Percentiles rank a stretch among this genome's conserved stretches.
Conservation (phyloP, 176 grass and related monocot species). For the Oryza rufipogon region DNA sequence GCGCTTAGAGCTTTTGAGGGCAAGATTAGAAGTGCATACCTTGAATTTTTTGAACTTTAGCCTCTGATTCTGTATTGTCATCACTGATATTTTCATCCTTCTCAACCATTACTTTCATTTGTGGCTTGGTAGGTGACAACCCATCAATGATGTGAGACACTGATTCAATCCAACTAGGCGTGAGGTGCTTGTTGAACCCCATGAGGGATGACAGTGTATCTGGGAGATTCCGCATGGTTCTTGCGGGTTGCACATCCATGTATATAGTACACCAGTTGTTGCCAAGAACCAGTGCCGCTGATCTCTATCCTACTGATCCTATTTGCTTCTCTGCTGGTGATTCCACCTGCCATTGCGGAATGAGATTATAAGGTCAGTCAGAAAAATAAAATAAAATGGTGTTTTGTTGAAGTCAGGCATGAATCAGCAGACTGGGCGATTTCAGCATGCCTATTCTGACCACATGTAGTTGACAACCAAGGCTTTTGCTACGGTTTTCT, state of each 20-base stretch:
- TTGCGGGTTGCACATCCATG: constrained; percentile 60
- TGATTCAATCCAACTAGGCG: constrained; percentile 68
- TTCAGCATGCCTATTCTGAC: constrained; percentile 18
- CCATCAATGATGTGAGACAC: constrained; percentile 82
- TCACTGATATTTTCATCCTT: constrained; percentile 35
- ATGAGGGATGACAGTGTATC: constrained; percentile 68
- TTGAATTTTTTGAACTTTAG: constrained; percentile 68
- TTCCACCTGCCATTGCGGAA: constrained; percentile 41
- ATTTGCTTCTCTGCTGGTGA: constrained; percentile 31
- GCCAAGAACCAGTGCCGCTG: constrained; percentile 30
- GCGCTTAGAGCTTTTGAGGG: constrained; percentile 11
- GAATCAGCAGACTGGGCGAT: constrained; percentile 27
- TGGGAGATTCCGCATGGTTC: constrained; percentile 64
- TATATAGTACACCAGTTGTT: constrained; percentile 26
- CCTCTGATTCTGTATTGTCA: constrained; percentile 53
- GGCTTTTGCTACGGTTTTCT: constrained; percentile 33
- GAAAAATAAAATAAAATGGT: background rate
- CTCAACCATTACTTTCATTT: constrained; percentile 42
- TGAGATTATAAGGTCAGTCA: constrained; percentile 1
- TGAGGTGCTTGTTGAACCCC: constrained; percentile 70
- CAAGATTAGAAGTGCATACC: constrained; percentile 48
- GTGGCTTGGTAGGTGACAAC: constrained; percentile 54
- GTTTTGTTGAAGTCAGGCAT: constrained; percentile 16
- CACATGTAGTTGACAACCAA: constrained; percentile 28
- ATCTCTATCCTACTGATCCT: constrained; percentile 30